phyloP scores from a whole-genome alignment of 441 rosid species.

The Jatropha podagrica region DNA sequence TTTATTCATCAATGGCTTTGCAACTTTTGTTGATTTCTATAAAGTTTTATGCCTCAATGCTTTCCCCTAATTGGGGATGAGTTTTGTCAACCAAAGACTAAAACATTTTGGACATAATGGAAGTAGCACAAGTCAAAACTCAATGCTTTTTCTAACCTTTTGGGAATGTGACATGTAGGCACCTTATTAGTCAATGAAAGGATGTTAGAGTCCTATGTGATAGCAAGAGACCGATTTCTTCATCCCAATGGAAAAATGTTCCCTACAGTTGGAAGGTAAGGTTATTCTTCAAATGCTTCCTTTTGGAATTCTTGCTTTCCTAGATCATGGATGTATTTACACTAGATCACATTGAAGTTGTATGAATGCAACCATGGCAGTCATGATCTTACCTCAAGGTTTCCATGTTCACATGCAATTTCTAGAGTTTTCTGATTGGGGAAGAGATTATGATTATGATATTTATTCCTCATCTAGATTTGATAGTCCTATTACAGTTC shows the following conservation, averaged over 20 bases:
- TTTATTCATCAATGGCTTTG: background rate
- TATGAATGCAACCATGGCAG: background rate
- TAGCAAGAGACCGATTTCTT: conserved; percentile 94
- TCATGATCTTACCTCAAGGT: conserved; percentile 1
- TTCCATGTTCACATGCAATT: conserved; percentile 8
- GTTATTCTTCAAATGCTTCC: background rate
- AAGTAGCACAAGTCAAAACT: background rate
- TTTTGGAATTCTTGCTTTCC: background rate
- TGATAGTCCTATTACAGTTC: background rate
- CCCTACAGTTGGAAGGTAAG: conserved; percentile 85
- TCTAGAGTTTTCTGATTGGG: background rate
- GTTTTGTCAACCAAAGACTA: conserved; percentile 7
- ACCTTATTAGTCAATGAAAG: conserved; percentile 92
- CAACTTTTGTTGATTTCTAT: background rate
- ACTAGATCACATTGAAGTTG: background rate
- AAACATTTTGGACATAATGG: background rate
- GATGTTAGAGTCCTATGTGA: conserved; percentile 92
- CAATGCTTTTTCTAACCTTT: background rate
- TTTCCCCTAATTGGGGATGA: background rate
- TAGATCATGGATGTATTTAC: conserved; percentile 10
- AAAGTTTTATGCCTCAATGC: background rate
- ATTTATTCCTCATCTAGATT: background rate
- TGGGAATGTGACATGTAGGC: conserved; percentile 44
- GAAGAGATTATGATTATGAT: background rate
- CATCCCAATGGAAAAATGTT: conserved; percentile 85